Evolutionary conservation across 2,329 filamentous ascomycete species (phyloP).

Genomic region (Escovopsis weberi): DNA sequence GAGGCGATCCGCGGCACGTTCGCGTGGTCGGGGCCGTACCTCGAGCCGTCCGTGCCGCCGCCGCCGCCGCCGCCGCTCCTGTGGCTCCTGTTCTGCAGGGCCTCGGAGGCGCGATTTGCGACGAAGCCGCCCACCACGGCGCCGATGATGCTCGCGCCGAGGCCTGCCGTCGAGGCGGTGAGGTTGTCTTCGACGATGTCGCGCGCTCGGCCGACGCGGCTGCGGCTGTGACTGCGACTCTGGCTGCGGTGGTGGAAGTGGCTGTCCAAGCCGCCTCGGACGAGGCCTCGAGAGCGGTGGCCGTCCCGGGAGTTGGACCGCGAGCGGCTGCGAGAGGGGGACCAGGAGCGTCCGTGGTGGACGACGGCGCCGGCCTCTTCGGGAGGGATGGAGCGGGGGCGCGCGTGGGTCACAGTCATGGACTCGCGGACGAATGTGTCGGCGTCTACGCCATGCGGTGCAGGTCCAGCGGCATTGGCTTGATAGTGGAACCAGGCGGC

Average conservation of each 20-base stretch:
- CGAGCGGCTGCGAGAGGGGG: slow-evolving; percentile 9
- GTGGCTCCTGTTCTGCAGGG: slow-evolving; percentile 17
- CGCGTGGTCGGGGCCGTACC: slow-evolving; percentile 9
- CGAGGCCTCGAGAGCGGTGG: slow-evolving; percentile 8
- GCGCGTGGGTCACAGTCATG: slow-evolving; percentile 13
- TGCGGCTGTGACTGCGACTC: slow-evolving; percentile 2
- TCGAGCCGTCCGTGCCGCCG: slow-evolving; percentile 10
- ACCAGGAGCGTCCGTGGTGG: slow-evolving; percentile 10
- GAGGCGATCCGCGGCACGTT: slow-evolving; percentile 25
- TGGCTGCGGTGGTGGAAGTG: slow-evolving; percentile 5
- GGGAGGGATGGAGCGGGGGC: slow-evolving; percentile 21
- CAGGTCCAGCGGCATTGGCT: not conserved
- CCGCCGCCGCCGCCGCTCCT: slow-evolving; percentile 6
- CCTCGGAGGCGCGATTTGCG: slow-evolving; percentile 33
- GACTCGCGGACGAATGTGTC: slow-evolving; percentile 15
- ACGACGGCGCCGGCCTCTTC: slow-evolving; percentile 11
- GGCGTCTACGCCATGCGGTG: not conserved
- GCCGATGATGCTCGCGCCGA: slow-evolving; percentile 37
- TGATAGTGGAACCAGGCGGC: not conserved
- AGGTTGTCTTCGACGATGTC: slow-evolving; percentile 31
- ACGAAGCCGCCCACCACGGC: slow-evolving; percentile 40
- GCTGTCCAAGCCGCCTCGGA: slow-evolving; percentile 1
- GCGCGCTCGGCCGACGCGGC: slow-evolving; percentile 25
- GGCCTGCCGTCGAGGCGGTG: slow-evolving; percentile 30
- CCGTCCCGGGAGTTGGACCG: slow-evolving; percentile 13